Evolutionary conservation across 768 basidiomycete species (phyloP).

Genomic region (Trametes elegans): DNA sequence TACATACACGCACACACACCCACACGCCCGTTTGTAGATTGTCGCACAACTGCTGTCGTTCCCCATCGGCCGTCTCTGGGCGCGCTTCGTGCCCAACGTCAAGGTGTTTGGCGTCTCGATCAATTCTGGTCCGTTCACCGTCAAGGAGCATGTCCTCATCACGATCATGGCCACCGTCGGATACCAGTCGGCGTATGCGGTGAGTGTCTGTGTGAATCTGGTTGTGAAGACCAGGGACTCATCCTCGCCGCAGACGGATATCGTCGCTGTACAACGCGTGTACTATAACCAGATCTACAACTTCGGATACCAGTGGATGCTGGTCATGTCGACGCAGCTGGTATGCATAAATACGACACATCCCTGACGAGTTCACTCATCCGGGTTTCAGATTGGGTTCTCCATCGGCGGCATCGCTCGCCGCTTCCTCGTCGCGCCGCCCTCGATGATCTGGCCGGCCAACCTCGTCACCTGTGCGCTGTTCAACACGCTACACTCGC

Average conservation of each 20-base stretch:
- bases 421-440: constrained; percentile 44
- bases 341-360: background rate
- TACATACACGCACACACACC: too few species aligned
- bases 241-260: constrained; percentile 34
- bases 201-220: background rate
- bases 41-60: constrained; percentile 71
- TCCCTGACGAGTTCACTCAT: background rate
- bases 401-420: constrained; percentile 43
- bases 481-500: constrained; percentile 42
- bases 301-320: constrained; percentile 40
- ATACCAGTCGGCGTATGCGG: constrained; percentile 32
- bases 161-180: constrained; percentile 42
- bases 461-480: constrained; percentile 43
- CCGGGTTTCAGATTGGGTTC: constrained; percentile 33
- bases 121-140: constrained; percentile 70
- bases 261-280: constrained; percentile 44
- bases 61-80: constrained; percentile 63
- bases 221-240: background rate
- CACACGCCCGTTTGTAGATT: too few species aligned
- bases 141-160: constrained; percentile 69
- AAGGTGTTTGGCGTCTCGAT: constrained; percentile 50
- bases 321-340: constrained; percentile 40
- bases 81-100: constrained; percentile 49
- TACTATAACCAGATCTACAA: constrained; percentile 41
- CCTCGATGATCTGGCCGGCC: constrained; percentile 45